Evolutionary conservation across 2,329 filamentous ascomycete species (phyloP).

Genomic region (Talaromyces sp.): DNA sequence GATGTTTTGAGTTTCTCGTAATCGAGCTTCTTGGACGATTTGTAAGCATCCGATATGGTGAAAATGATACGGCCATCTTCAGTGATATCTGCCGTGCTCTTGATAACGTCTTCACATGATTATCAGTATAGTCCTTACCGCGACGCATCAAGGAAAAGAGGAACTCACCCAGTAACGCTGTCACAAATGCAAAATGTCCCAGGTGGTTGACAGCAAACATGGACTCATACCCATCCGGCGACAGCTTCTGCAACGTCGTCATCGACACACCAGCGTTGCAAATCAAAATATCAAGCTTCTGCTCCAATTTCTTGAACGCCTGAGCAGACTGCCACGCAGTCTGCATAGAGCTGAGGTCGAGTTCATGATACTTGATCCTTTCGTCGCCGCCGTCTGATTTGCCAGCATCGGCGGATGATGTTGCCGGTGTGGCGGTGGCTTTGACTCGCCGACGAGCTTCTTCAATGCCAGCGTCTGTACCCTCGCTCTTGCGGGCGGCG

Average conservation of each 20-base stretch:
- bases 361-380: conserved; percentile 8
- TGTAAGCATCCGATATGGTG: conserved; percentile 8
- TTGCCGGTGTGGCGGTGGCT: not conserved
- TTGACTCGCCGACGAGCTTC: conserved; percentile 4
- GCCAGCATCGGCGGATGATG: not conserved
- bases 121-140: not conserved
- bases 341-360: conserved; percentile 8
- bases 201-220: conserved; percentile 10
- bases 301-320: conserved; percentile 2
- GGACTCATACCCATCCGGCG: conserved; percentile 7
- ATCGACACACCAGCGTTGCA: conserved; percentile 10
- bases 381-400: not conserved
- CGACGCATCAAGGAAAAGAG: not conserved
- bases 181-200: conserved; percentile 8
- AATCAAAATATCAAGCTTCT: conserved; percentile 6
- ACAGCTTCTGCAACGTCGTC: conserved; percentile 8
- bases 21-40: conserved; percentile 1
- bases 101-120: conserved; percentile 5
- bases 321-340: conserved; percentile 6
- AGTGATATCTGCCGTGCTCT: conserved; percentile 5
- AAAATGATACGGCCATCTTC: conserved; percentile 7
- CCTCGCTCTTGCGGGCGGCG: conserved; percentile 7
- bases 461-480: conserved; percentile 4
- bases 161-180: conserved; percentile 3
- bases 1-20: conserved; percentile 5